Percentiles rank a stretch among this genome's conserved stretches.
Conservation (phyloP, 768 basidiomycete genomes). For the Russula dissimulans region DNA sequence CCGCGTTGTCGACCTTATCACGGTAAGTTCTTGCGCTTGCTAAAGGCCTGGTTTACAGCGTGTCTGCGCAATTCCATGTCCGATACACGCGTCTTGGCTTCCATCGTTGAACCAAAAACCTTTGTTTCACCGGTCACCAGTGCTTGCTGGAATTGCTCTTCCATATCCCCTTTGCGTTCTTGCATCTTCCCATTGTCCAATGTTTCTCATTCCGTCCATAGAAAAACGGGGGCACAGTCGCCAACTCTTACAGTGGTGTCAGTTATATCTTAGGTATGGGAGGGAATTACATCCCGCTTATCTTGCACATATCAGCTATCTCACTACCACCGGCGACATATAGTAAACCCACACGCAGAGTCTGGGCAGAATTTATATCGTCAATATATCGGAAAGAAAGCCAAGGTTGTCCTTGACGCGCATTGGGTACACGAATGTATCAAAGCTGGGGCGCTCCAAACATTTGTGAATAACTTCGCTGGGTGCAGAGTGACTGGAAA, state of each 20-base stretch:
- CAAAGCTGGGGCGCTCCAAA: slow-evolving; percentile 56
- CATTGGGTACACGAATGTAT: slow-evolving; percentile 77
- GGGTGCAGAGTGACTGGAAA: slow-evolving; percentile 72
- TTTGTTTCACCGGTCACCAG: neutral
- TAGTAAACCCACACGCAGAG: slow-evolving; percentile 71
- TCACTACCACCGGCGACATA: neutral
- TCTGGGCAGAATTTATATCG: slow-evolving; percentile 77
- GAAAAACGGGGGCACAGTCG: slow-evolving; percentile 71
- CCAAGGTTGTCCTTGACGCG: slow-evolving; percentile 63
- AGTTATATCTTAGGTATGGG: slow-evolving; percentile 68
- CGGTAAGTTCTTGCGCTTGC: slow-evolving; percentile 38
- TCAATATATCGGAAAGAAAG: slow-evolving; percentile 72
- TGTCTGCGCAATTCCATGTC: neutral
- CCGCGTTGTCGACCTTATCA: slow-evolving; percentile 50
- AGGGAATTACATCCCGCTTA: neutral
- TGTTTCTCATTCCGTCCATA: slow-evolving; percentile 25
- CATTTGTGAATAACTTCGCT: slow-evolving; percentile 68
- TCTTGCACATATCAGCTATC: neutral
- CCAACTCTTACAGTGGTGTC: slow-evolving; percentile 69
- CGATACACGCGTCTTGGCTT: neutral
- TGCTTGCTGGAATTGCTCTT: neutral
- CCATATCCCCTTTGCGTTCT: neutral
- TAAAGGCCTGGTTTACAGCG: neutral
- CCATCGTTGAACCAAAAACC: neutral
- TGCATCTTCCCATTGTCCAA: neutral